These are phyloP conservation scores for Tolypocladium cylindrosporum DNA, from an alignment of 2,329 filamentous ascomycete genomes.

Conservation along the genomic window DNA sequence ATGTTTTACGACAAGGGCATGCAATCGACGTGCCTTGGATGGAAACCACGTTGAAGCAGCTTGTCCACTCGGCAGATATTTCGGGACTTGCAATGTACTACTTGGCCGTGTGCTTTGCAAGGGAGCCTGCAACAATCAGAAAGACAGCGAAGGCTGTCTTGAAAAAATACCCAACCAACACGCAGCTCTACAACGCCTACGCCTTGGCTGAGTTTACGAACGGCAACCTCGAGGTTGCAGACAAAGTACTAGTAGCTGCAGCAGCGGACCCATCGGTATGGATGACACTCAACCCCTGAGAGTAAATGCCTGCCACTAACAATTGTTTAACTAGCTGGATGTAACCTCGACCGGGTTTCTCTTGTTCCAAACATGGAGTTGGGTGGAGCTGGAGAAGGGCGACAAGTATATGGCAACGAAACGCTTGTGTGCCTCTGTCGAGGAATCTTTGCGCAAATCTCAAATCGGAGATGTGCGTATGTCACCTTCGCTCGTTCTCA, in stretches of 20 bases:
- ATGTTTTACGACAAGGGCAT: constrained; percentile 11
- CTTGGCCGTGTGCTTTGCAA: constrained; percentile 54
- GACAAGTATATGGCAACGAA: constrained; percentile 22
- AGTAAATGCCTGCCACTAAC: constrained; percentile 1
- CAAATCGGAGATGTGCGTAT: constrained; percentile 9
- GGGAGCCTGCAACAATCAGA: constrained; percentile 44
- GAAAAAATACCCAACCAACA: constrained; percentile 54
- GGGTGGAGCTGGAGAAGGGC: constrained; percentile 47
- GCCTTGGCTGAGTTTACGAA: constrained; percentile 58
- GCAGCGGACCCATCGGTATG: constrained; percentile 29
- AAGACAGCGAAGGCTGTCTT: constrained; percentile 66
- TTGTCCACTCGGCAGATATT: constrained; percentile 35
- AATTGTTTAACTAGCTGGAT: constrained; percentile 6
- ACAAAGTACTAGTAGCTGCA: constrained; percentile 58
- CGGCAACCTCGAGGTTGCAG: constrained; percentile 46
- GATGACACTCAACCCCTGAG: neutral
- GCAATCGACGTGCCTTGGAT: constrained; percentile 35
- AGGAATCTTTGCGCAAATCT: constrained; percentile 13
- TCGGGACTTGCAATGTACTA: constrained; percentile 53
- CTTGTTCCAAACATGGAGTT: constrained; percentile 55
- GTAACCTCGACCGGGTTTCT: constrained; percentile 15
- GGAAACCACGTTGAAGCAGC: constrained; percentile 42
- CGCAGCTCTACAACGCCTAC: constrained; percentile 69
- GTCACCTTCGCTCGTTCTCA: constrained; percentile 36
- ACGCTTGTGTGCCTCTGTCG: constrained; percentile 29